Evolutionary conservation across 768 basidiomycete genomes (phyloP).

Genomic region (Calocera cornea): DNA sequence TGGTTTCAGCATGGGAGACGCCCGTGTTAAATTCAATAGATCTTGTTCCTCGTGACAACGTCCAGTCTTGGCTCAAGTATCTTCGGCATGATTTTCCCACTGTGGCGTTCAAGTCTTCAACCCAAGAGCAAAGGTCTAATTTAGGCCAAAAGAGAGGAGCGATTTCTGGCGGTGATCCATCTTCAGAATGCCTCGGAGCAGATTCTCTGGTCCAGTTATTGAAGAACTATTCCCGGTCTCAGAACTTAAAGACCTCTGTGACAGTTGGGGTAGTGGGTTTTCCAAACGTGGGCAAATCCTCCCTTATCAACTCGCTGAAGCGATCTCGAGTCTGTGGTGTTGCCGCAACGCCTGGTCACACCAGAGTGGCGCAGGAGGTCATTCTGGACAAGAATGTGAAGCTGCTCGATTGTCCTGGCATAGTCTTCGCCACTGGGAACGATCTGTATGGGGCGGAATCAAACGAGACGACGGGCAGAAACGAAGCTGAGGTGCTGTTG

Average conservation of each 20-base stretch:
- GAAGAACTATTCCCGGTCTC: constrained; percentile 45
- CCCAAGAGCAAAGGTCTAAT: constrained; percentile 65
- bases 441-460: constrained; percentile 27
- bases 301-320: constrained; percentile 84
- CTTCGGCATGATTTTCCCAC: constrained; percentile 89
- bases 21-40: constrained; percentile 38
- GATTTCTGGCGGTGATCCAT: constrained; percentile 31
- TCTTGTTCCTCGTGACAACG: constrained; percentile 76
- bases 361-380: constrained; percentile 79
- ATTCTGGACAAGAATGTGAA: constrained; percentile 86
- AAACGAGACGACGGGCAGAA: constrained; percentile 26
- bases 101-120: constrained; percentile 75
- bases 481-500: constrained; percentile 49
- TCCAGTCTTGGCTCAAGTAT: constrained; percentile 78
- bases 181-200: constrained; percentile 17
- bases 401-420: constrained; percentile 91
- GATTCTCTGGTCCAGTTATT: constrained; percentile 57
- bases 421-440: constrained; percentile 77
- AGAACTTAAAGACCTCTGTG: constrained; percentile 23
- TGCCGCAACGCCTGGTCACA: constrained; percentile 88
- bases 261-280: constrained; percentile 90
- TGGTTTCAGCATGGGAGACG: background rate
- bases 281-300: constrained; percentile 95
- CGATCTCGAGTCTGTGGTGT: constrained; percentile 73
- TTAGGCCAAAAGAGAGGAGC: constrained; percentile 31